phyloP scores from a whole-genome alignment of 2,329 filamentous ascomycete species.

The Xylaria sp. region DNA sequence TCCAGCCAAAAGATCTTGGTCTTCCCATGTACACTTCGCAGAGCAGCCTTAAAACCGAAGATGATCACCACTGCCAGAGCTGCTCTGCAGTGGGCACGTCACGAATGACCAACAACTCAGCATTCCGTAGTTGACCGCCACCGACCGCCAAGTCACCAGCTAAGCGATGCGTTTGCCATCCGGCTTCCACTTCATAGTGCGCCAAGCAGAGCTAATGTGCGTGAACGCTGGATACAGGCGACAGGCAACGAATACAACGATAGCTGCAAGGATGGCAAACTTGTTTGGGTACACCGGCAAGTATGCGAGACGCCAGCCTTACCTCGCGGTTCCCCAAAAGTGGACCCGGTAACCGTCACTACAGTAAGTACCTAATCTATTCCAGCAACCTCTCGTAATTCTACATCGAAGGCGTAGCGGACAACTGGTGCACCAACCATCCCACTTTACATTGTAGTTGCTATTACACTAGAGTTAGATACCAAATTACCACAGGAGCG shows the following conservation, averaged over 20 bases:
- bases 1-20: background rate
- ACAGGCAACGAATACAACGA: constrained; percentile 12
- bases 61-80: background rate
- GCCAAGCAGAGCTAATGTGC: constrained; percentile 29
- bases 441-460: background rate
- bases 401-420: background rate
- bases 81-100: background rate
- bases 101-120: constrained; percentile 1
- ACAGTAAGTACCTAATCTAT: too few species aligned
- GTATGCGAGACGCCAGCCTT: constrained; percentile 23
- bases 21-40: background rate
- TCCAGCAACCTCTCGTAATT: too few species aligned
- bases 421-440: background rate
- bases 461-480: background rate
- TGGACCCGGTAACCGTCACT: too few species aligned
- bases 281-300: constrained; percentile 14
- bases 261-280: constrained; percentile 25
- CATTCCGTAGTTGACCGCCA: constrained; percentile 19
- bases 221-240: constrained; percentile 3
- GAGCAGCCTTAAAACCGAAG: background rate
- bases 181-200: constrained; percentile 3
- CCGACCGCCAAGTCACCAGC: constrained; percentile 3
- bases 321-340: background rate
- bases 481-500: background rate
- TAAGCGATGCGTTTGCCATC: background rate